Evolutionary conservation across 2,329 filamentous ascomycete species (phyloP).

Genomic region (Venturia nashicola): DNA sequence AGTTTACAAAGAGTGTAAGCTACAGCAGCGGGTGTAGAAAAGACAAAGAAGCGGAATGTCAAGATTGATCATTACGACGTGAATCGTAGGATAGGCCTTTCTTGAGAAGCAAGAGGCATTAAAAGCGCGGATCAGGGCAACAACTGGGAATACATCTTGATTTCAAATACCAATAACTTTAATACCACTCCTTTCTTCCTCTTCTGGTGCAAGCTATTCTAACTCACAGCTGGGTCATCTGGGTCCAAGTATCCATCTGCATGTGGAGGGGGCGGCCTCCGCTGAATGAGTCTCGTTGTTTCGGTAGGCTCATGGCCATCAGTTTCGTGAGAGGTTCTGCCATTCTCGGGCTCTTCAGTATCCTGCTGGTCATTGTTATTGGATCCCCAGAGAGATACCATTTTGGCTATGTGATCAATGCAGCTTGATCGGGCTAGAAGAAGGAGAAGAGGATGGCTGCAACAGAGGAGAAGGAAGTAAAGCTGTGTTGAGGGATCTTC

Average conservation of each 20-base stretch:
- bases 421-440: background rate
- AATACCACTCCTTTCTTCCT: background rate
- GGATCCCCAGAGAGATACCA: slow-evolving; percentile 41
- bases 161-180: background rate
- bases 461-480: background rate
- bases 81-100: background rate
- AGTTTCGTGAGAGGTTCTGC: slow-evolving; percentile 16
- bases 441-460: background rate
- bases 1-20: background rate
- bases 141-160: background rate
- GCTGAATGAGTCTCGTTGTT: slow-evolving; percentile 54
- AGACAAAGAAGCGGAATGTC: too few species aligned
- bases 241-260: slow-evolving; percentile 59
- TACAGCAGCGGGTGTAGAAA: background rate
- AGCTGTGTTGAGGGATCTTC: background rate
- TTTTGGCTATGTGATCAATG: slow-evolving; percentile 16
- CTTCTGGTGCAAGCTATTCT: too few species aligned
- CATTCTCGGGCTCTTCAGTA: slow-evolving; percentile 22
- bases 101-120: background rate
- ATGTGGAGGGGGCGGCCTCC: slow-evolving; percentile 38
- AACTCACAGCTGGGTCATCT: slow-evolving; percentile 65
- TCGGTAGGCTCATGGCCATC: slow-evolving; percentile 39
- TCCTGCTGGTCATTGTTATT: slow-evolving; percentile 34
- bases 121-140: background rate
- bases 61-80: too few species aligned